Percentiles rank a stretch among this genome's conserved stretches.
Evolutionary conservation across 768 basidiomycete species (phyloP).

Genomic region (Candolleomyces eurysporus): DNA sequence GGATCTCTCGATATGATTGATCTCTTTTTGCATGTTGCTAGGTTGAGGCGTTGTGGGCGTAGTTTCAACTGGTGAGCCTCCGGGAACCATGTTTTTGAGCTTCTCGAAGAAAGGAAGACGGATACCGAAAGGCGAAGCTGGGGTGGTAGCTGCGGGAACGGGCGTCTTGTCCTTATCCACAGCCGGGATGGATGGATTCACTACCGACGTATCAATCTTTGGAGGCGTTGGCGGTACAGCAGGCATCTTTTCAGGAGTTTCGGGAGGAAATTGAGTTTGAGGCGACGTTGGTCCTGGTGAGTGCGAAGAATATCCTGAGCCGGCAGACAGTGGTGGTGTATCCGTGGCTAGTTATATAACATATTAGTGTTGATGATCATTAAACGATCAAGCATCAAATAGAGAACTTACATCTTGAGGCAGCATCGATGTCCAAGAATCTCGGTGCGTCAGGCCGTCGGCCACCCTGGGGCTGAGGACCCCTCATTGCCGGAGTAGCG

Average conservation of each 20-base stretch:
- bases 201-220: conserved; percentile 18
- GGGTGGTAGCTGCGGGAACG: conserved; percentile 5
- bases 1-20: background rate
- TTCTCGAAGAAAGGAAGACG: conserved; percentile 60
- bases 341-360: conserved; percentile 25
- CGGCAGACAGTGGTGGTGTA: conserved; percentile 48
- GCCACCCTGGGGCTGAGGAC: background rate
- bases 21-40: background rate
- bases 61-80: conserved; percentile 12
- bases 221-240: conserved; percentile 19
- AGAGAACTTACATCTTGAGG: conserved; percentile 37
- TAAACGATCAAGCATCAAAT: conserved; percentile 1
- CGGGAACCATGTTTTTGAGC: conserved; percentile 38
- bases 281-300: conserved; percentile 44
- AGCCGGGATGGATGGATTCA: conserved; percentile 2
- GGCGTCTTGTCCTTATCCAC: conserved; percentile 12
- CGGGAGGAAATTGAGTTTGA: conserved; percentile 26
- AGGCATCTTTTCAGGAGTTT: conserved; percentile 6
- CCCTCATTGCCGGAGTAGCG: conserved; percentile 16
- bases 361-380: conserved; percentile 10
- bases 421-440: conserved; percentile 46
- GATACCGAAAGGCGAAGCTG: conserved; percentile 26
- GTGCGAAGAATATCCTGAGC: conserved; percentile 43
- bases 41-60: conserved; percentile 1
- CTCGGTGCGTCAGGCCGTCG: conserved; percentile 38